Base-by-base conservation (phyloP, 176 grass and related monocot genomes). In the Cenchrus americanus region DNA sequence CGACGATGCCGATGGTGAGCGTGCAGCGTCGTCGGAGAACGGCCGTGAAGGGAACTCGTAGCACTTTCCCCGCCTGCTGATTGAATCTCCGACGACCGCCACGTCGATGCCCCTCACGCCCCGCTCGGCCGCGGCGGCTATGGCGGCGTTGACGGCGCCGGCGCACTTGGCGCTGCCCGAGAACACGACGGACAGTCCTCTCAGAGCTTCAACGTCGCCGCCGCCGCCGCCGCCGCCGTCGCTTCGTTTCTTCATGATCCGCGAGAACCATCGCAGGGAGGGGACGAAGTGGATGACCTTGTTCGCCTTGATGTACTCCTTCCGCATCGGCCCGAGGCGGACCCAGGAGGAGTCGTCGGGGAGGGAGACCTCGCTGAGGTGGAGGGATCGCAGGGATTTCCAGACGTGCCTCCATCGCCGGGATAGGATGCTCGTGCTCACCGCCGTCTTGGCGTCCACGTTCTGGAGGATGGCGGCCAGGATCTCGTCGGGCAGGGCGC, bases 21-120 rank as follows among this genome's bases (percentile, higher is more conserved):
- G 3, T 12, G 12, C 15, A 19, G 34, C 34, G 34, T 34, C 3
- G 12, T 18, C 22, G 4, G 63, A 10, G 30, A 80, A 80, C 63
- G 66, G 1, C 65, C 30, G 57, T 21, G 21, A 81, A 10, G 48
- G 64, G 32, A 68, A 69, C 63, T 69, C 78, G 1, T 80, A 80
- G 1, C 68, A 80, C 32, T 26, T 24, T 1, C 0, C 0, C 34
- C 34, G 34, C 34, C 34, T 37, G 34, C 34, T 37, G 34, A 0
- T 37, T 37, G 34, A 2, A 37, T 37, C 34, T 7, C 4, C 8
- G 32, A 69, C n/a, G 22, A 54, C 5, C 11, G 64, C 78, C 62
- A 81, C 34, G 5, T 57, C 78, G 24, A 69, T 69, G 0, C 57
- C 46, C 12, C 5, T 68, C 2, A 73, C 48, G 3, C 23, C 47